Evolutionary conservation across 768 basidiomycete species (phyloP).

Genomic region (Tricholoma furcatifolium): DNA sequence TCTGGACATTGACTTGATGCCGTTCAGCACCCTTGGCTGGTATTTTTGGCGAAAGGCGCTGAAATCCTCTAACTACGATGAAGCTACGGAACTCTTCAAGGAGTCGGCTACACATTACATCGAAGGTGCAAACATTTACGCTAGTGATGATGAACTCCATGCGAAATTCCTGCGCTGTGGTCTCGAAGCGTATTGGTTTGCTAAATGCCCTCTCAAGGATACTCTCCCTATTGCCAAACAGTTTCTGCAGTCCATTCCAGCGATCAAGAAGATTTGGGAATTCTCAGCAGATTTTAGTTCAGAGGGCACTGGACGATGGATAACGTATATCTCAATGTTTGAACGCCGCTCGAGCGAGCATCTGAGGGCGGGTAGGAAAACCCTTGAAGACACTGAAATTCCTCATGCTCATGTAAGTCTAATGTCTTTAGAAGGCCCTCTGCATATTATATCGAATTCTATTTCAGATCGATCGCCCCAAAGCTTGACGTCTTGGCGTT

Average conservation of each 20-base stretch:
- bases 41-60: conserved; percentile 22
- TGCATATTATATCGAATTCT: too few relatives aligned
- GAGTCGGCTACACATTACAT: conserved; percentile 28
- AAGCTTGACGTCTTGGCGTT: too few relatives aligned
- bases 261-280: conserved; percentile 22
- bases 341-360: conserved; percentile 1
- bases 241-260: conserved; percentile 21
- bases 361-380: conserved; percentile 4
- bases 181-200: conserved; percentile 30
- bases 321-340: too few relatives aligned
- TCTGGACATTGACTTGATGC: neutral
- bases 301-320: conserved; percentile 16
- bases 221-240: conserved; percentile 23
- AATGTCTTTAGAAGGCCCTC: too few relatives aligned
- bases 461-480: too few relatives aligned
- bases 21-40: conserved; percentile 27
- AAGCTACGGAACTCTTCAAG: conserved; percentile 20
- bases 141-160: conserved; percentile 38
- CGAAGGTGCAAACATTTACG: conserved; percentile 28
- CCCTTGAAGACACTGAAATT: conserved; percentile 2
- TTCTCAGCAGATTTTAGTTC: conserved; percentile 2
- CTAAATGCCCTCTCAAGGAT: conserved; percentile 19
- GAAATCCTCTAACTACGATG: neutral
- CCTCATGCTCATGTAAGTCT: conserved; percentile 1
- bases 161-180: conserved; percentile 28